phyloP scores from a whole-genome alignment of 306 rosid species.

The Dalbergia cultrata region DNA sequence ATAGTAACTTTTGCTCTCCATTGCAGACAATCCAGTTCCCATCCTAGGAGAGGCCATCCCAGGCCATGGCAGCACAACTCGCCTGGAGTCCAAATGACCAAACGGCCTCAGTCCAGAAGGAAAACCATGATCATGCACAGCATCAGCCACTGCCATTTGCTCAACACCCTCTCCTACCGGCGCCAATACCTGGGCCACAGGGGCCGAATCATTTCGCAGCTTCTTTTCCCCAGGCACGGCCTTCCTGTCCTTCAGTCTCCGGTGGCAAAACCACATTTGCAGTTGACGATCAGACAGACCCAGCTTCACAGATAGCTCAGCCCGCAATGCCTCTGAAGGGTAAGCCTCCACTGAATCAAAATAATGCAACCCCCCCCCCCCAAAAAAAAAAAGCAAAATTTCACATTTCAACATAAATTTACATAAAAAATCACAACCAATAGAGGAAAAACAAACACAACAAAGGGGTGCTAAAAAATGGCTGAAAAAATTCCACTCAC shows the following conservation, averaged over 20 bases:
- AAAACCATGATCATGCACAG: constrained; percentile 45
- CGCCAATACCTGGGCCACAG: background rate
- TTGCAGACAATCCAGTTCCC: constrained; percentile 51
- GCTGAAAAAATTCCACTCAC: constrained; percentile 44
- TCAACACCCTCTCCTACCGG: constrained; percentile 49
- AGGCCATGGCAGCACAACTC: constrained; percentile 40
- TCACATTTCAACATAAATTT: background rate
- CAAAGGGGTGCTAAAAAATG: background rate
- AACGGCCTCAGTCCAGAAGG: constrained; percentile 48
- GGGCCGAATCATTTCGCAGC: constrained; percentile 47
- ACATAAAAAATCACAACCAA: background rate
- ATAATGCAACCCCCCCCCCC: background rate
- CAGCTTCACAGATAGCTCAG: constrained; percentile 63
- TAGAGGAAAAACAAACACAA: background rate
- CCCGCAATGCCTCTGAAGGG: constrained; percentile 71
- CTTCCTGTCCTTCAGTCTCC: constrained; percentile 77
- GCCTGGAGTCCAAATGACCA: constrained; percentile 49
- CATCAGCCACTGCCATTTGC: constrained; percentile 46
- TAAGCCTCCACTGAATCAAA: constrained; percentile 62
- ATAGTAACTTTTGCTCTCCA: constrained; percentile 48
- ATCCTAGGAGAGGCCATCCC: constrained; percentile 52
- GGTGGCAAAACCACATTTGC: constrained; percentile 93
- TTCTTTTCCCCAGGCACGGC: constrained; percentile 36
- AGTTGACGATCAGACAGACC: constrained; percentile 82
- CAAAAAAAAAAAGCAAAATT: background rate